Evolutionary conservation across 345 rosid species (phyloP).

Genomic region (Alliaria petiolata): DNA sequence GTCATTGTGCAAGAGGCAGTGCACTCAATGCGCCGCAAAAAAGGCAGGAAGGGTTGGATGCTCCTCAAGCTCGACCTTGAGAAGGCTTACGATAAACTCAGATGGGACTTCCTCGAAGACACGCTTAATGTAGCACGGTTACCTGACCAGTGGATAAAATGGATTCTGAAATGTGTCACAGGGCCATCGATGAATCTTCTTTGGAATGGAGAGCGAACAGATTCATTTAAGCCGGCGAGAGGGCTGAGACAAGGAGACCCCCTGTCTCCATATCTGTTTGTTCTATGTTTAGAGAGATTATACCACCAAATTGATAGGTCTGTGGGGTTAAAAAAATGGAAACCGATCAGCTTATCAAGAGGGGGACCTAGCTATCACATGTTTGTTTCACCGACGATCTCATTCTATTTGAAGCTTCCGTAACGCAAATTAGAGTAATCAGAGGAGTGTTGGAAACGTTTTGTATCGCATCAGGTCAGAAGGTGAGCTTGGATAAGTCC

Average conservation of each 20-base stretch:
- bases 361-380: not conserved
- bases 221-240: no score
- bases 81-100: no score
- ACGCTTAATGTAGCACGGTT: no score
- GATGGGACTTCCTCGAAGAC: no score
- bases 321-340: not conserved
- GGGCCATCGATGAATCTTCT: no score
- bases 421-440: not conserved
- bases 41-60: no score
- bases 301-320: not conserved
- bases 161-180: no score
- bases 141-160: no score
- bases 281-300: not conserved
- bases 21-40: no score
- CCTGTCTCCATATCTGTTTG: not conserved
- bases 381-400: not conserved
- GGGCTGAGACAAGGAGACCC: not conserved
- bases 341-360: not conserved
- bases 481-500: not conserved
- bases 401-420: not conserved
- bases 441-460: not conserved
- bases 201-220: no score
- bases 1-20: no score
- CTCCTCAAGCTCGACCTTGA: no score
- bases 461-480: not conserved